Evolutionary conservation across 2,329 filamentous ascomycete genomes (phyloP).

Genomic region (Cordyceps fumosorosea): DNA sequence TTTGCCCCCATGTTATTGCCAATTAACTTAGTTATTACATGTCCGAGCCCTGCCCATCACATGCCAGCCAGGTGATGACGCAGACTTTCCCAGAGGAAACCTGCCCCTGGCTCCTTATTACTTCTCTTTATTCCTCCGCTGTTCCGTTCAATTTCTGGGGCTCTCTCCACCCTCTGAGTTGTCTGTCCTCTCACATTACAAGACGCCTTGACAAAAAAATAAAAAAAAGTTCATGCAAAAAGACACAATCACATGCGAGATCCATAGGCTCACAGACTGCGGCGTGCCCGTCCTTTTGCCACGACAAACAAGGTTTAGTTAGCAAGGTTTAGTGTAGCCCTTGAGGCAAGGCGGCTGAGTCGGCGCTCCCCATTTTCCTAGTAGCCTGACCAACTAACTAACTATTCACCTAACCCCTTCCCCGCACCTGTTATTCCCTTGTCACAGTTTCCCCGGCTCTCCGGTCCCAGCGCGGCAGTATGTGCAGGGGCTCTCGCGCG

Average conservation of each 20-base stretch:
- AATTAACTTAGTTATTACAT: background rate
- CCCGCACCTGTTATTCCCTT: background rate
- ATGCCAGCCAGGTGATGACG: background rate
- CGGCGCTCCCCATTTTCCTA: background rate
- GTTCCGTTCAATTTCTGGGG: background rate
- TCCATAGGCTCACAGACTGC: background rate
- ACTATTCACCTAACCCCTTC: slow-evolving; percentile 9
- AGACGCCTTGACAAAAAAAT: background rate
- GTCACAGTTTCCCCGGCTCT: slow-evolving; percentile 4
- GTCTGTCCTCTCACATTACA: background rate
- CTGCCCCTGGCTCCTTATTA: background rate
- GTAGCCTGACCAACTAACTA: too few species aligned
- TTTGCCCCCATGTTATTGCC: background rate
- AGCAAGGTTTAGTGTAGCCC: background rate
- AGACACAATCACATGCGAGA: slow-evolving; percentile 4
- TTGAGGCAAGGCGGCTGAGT: background rate
- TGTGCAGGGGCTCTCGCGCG: background rate
- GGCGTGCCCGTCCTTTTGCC: background rate
- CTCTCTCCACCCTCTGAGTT: background rate
- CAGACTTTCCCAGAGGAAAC: background rate
- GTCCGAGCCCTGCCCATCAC: background rate
- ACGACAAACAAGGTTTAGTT: background rate
- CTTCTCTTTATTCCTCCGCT: background rate
- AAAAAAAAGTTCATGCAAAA: background rate
- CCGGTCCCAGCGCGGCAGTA: slow-evolving; percentile 4